A percentile compares a stretch with the other conserved stretches of the same genome.
Evolutionary conservation across 805 yeast species (phyloP).

Genomic region (Teunomyces stri): DNA sequence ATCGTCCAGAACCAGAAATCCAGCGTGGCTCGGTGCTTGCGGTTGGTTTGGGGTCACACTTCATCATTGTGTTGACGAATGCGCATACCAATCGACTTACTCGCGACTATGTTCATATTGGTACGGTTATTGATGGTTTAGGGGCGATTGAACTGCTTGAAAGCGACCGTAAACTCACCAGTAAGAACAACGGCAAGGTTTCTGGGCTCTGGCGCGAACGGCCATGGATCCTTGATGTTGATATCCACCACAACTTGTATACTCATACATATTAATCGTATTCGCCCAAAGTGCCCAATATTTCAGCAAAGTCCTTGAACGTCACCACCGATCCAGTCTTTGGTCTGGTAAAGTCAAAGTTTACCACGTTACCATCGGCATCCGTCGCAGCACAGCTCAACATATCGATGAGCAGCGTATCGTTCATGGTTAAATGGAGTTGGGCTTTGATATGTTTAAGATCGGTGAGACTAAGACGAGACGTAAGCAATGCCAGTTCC

Average conservation of each 20-base stretch:
- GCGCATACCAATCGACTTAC: conserved; percentile 9
- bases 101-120: conserved; percentile 14
- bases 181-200: conserved; percentile 16
- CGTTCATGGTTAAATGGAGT: conserved; percentile 29
- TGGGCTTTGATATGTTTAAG: conserved; percentile 27
- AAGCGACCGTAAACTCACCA: conserved; percentile 8
- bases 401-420: conserved; percentile 41
- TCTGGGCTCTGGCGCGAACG: conserved; percentile 16
- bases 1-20: background rate
- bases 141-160: conserved; percentile 15
- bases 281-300: conserved; percentile 40
- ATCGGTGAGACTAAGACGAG: conserved; percentile 27
- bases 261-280: conserved; percentile 17
- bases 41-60: conserved; percentile 19
- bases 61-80: conserved; percentile 15
- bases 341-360: conserved; percentile 25
- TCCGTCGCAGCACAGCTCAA: conserved; percentile 32
- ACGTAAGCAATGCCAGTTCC: conserved; percentile 4
- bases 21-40: conserved; percentile 15
- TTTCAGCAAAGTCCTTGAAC: conserved; percentile 42
- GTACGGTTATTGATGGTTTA: conserved; percentile 17
- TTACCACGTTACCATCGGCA: conserved; percentile 25
- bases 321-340: conserved; percentile 26
- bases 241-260: conserved; percentile 15
- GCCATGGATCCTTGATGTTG: conserved; percentile 13